phyloP scores from a whole-genome alignment of 148 eudicot species.

The Nepenthes mirabilis region DNA sequence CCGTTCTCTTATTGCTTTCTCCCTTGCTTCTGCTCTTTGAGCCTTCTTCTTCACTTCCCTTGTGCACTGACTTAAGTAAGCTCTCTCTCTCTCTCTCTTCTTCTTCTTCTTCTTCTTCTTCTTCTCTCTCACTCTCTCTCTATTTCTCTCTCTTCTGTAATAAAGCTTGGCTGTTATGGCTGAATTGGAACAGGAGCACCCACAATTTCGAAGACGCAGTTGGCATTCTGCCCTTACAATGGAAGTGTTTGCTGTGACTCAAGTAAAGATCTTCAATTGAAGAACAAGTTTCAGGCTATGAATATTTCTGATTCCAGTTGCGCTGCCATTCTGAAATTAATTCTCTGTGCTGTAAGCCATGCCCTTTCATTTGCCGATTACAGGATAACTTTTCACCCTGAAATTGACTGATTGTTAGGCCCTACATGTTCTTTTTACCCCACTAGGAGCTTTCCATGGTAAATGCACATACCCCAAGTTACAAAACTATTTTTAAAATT shows the following conservation, averaged over 20 bases:
- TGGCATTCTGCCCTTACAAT: constrained; percentile 57
- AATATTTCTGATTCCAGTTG: constrained; percentile 58
- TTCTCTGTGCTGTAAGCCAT: constrained; percentile 69
- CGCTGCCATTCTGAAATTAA: constrained; percentile 62
- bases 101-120: background rate
- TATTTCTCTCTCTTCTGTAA: background rate
- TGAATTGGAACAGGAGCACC: constrained; percentile 50
- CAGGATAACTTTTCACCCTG: background rate
- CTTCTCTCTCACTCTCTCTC: constrained; percentile 3
- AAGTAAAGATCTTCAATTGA: constrained; percentile 42
- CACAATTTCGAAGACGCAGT: constrained; percentile 12
- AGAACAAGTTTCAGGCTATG: constrained; percentile 55
- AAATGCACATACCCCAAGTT: no score
- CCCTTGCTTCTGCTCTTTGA: constrained; percentile 24
- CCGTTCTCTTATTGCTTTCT: constrained; percentile 8
- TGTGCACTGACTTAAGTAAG: constrained; percentile 72
- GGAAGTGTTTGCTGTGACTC: constrained; percentile 71
- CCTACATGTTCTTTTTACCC: background rate
- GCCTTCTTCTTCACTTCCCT: constrained; percentile 46
- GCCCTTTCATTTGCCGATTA: background rate
- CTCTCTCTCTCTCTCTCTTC: constrained; percentile 9
- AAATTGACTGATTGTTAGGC: background rate
- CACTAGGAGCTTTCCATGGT: no score
- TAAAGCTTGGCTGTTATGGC: background rate
- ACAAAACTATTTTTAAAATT: no score